Evolutionary conservation across 2,329 filamentous ascomycete species (phyloP).

Genomic region (Colletotrichum sp.): DNA sequence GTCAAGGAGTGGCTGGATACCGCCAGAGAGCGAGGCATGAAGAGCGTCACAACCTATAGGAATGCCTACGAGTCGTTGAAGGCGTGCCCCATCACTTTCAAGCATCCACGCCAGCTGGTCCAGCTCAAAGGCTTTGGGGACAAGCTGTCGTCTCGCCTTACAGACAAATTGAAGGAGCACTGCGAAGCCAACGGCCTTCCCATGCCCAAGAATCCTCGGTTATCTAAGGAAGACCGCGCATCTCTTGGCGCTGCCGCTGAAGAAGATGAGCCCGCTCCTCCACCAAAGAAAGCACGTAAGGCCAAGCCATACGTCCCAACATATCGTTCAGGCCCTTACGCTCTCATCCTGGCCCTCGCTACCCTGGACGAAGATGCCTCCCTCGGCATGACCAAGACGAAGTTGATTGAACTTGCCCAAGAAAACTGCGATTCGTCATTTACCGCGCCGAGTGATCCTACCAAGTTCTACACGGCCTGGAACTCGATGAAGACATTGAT

Average conservation of each 20-base stretch:
- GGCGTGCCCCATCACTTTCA: slow-evolving; percentile 72
- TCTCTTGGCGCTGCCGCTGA: slow-evolving; percentile 38
- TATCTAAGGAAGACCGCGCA: slow-evolving; percentile 34
- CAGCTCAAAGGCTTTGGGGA: slow-evolving; percentile 77
- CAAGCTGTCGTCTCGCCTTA: slow-evolving; percentile 73
- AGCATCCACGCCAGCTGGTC: slow-evolving; percentile 75
- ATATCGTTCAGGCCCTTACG: slow-evolving; percentile 77
- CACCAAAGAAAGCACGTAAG: slow-evolving; percentile 64
- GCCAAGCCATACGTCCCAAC: slow-evolving; percentile 74
- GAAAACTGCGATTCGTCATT: slow-evolving; percentile 77
- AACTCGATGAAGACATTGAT: slow-evolving; percentile 80
- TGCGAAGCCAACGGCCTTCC: slow-evolving; percentile 71
- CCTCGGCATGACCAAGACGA: slow-evolving; percentile 68
- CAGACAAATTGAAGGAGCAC: slow-evolving; percentile 62
- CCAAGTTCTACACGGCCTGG: slow-evolving; percentile 81
- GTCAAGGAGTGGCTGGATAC: slow-evolving; percentile 79
- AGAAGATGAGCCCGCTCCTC: slow-evolving; percentile 35
- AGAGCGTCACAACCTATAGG: slow-evolving; percentile 74
- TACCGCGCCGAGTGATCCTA: slow-evolving; percentile 68
- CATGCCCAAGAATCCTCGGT: slow-evolving; percentile 65
- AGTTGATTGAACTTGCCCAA: slow-evolving; percentile 73
- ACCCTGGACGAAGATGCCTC: slow-evolving; percentile 59
- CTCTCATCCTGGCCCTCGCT: slow-evolving; percentile 70
- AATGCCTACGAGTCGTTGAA: slow-evolving; percentile 80
- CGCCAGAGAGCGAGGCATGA: slow-evolving; percentile 72